Conservation (phyloP, 1,284 basidiomycete genomes). For the Chondrostereum purpureum region DNA sequence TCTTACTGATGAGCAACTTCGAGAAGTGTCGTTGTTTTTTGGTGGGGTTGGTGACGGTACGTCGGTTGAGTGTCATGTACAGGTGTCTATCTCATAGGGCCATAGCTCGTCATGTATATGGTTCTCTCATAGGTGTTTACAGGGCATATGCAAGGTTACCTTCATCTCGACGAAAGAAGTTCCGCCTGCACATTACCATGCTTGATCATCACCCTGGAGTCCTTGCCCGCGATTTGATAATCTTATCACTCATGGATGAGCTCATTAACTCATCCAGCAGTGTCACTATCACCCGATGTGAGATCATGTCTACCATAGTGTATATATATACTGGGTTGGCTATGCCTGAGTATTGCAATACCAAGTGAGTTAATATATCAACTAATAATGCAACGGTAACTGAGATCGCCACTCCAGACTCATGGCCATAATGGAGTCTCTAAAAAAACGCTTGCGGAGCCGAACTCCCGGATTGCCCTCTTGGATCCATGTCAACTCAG, state of each 20-base stretch:
- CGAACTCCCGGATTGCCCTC: background rate
- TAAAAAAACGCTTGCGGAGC: background rate
- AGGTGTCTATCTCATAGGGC: background rate
- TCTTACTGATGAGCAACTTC: background rate
- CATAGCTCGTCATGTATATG: constrained; percentile 12
- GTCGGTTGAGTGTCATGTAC: background rate
- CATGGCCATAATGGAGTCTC: background rate
- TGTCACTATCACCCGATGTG: background rate
- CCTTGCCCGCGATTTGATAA: constrained; percentile 11
- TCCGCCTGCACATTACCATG: constrained; percentile 9
- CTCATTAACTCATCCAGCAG: background rate
- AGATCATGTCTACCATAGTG: background rate
- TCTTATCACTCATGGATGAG: constrained; percentile 5
- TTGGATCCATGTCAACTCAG: background rate
- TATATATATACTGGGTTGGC: background rate
- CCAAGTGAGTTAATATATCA: background rate
- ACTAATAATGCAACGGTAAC: no score
- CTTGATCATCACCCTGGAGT: constrained; percentile 9
- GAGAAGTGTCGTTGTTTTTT: constrained; percentile 7
- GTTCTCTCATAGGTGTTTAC: constrained; percentile 3
- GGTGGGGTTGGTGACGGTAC: constrained; percentile 13
- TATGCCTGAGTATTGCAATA: background rate
- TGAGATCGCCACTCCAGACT: no score
- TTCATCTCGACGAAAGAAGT: background rate
- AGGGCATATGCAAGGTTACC: background rate